A percentile compares a stretch with the other conserved stretches of the same genome.
These are phyloP conservation scores for Hymenoscyphus occultus DNA, from an alignment of 2,329 filamentous ascomycete species.

Conservation along the genomic window DNA sequence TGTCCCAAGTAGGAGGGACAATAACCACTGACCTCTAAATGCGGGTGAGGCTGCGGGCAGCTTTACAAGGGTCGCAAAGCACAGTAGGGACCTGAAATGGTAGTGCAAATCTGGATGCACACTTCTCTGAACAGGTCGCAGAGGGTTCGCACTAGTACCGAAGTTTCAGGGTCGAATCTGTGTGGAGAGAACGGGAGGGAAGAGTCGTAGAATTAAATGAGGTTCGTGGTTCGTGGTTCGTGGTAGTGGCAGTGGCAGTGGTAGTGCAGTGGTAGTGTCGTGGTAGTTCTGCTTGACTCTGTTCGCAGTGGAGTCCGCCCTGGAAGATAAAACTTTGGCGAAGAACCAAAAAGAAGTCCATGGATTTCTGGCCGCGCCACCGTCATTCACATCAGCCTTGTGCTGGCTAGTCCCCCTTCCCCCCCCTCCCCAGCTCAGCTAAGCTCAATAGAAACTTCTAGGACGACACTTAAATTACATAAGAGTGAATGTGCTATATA, in stretches of 20 bases:
- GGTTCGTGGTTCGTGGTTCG: not conserved
- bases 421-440: not conserved
- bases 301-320: not conserved
- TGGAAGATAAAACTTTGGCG: constrained; percentile 5
- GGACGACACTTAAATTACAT: not conserved
- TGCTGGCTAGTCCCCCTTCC: not conserved
- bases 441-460: not conserved
- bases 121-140: too few species aligned
- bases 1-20: not conserved
- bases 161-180: too few species aligned
- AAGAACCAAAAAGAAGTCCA: not conserved
- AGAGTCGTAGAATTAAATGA: not conserved
- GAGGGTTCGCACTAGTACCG: too few species aligned
- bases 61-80: not conserved
- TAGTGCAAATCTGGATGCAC: not conserved
- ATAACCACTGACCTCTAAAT: not conserved
- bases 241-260: too few species aligned
- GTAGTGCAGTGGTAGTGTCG: not conserved
- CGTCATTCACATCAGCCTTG: constrained; percentile 1
- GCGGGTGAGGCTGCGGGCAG: not conserved
- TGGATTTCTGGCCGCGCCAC: constrained; percentile 3
- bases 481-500: not conserved
- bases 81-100: not conserved
- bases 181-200: too few species aligned
- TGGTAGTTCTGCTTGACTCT: not conserved